Base-by-base conservation (phyloP, 2,329 filamentous ascomycete genomes). In the Corinectria fuckeliana region DNA sequence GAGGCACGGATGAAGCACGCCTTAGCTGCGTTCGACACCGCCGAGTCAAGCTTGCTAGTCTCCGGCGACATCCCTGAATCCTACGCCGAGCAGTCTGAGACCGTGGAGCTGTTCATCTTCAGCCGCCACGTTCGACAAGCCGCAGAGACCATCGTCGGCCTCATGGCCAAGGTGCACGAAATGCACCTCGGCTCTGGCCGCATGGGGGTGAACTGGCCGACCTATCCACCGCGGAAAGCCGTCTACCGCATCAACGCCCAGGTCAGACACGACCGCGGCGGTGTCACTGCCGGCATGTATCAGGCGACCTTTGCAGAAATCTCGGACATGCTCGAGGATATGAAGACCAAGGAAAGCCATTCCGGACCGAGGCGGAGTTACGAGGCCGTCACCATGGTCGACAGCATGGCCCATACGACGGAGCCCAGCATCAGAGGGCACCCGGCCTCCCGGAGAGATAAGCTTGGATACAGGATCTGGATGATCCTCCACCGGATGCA, bases 201-300 rank as follows among this genome's bases (percentile, higher is more conserved):
- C 60, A 79, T 76, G 56, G 75, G 74, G 4, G 63, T 85, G 10
- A 78, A 84, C 56, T 69, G 81, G 1, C 84, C 85, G 3, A 82
- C 80, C 0, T 86, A 87, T 61, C 82, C 84, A 0, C 75, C 82
- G n/a, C 65, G 68, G 42, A 87, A 87, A 66, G 77, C 82, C 4
- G 55, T 86, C 2, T 79, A 84, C 62, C 76, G 84, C 30, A 81
- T 81, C 5, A 87, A 86, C 65, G 77, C 80, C 3, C 83, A 86
- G 62, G 84, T 87, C 4, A 77, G 84, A 28, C 85, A 87, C 63
- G 85, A 88, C 66, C 77, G 84, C 60, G 85, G 85, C 16, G 84
- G 84, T 21, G 77, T 85, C 18, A 85, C 84, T 4, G 84, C 83
- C 5, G 82, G 82, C 69, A 74, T 76, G 65, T 82, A 82, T 60